A percentile compares a stretch with the other conserved stretches of the same genome.
These are phyloP conservation scores for Fragilaria crotonensis DNA, from an alignment of 108 stramenopile genomes.

Conservation along the genomic window DNA sequence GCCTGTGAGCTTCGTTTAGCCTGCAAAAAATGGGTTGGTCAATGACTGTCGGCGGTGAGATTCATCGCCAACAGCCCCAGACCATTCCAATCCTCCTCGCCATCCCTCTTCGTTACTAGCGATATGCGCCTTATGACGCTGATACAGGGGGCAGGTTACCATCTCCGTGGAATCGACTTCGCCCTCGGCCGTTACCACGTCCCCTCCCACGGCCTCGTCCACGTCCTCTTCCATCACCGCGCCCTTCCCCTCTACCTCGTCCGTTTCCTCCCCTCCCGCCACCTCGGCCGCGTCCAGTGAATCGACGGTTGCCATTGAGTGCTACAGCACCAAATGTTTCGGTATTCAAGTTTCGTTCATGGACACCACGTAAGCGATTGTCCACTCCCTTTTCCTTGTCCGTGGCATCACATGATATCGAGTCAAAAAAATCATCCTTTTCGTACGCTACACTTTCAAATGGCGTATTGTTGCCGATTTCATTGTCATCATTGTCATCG, in stretches of 20 bases:
- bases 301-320: slow-evolving; percentile 37
- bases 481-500: too few relatives aligned
- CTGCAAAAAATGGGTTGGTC: too few relatives aligned
- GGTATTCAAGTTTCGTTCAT: slow-evolving; percentile 70
- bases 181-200: too few relatives aligned
- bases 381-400: slow-evolving; percentile 66
- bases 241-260: slow-evolving; percentile 16
- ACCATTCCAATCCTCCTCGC: too few relatives aligned
- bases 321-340: slow-evolving; percentile 86
- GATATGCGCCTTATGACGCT: too few relatives aligned
- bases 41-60: too few relatives aligned
- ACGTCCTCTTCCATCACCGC: slow-evolving; percentile 29
- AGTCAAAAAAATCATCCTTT: slow-evolving; percentile 83
- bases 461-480: slow-evolving; percentile 11
- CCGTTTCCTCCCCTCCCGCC: slow-evolving; percentile 24
- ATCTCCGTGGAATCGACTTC: too few relatives aligned
- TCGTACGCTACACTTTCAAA: slow-evolving; percentile 30
- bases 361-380: slow-evolving; percentile 66
- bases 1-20: too few relatives aligned
- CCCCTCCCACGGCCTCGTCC: slow-evolving; percentile 43
- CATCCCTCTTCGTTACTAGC: too few relatives aligned
- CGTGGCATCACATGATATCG: slow-evolving; percentile 75
- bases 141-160: too few relatives aligned
- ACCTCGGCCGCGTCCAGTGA: too few relatives aligned
- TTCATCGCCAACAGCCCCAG: too few relatives aligned